phyloP scores from a whole-genome alignment of 345 rosid species.

The Salix brachista region DNA sequence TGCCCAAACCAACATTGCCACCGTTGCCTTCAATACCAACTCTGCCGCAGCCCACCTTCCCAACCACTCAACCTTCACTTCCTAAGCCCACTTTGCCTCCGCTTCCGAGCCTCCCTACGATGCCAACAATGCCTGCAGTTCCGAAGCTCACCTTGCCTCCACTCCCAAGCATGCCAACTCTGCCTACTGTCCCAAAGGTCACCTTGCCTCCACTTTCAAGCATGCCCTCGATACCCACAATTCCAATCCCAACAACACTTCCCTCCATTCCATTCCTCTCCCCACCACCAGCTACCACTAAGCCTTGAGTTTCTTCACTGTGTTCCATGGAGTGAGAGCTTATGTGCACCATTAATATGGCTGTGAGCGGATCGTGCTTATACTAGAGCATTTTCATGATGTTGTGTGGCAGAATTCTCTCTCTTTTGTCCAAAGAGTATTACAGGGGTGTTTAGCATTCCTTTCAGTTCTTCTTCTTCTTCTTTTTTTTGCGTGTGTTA shows the following conservation, averaged over 20 bases:
- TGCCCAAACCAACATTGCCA: slow-evolving; percentile 13
- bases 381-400: not conserved
- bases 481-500: too few species aligned
- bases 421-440: not conserved
- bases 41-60: too few species aligned
- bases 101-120: too few species aligned
- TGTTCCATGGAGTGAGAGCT: not conserved
- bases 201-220: slow-evolving; percentile 21
- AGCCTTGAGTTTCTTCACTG: slow-evolving; percentile 10
- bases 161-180: not conserved
- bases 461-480: too few species aligned
- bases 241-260: too few species aligned
- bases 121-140: too few species aligned
- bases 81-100: slow-evolving; percentile 5
- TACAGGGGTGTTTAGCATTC: too few species aligned
- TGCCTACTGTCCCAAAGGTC: slow-evolving; percentile 11
- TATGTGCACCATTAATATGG: not conserved
- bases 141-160: not conserved
- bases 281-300: not conserved
- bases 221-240: slow-evolving; percentile 3
- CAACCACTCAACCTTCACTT: slow-evolving; percentile 5
- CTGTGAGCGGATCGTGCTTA: not conserved
- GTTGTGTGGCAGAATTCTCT: not conserved
- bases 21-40: not conserved
- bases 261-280: too few species aligned